Conservation (phyloP, 2,329 filamentous ascomycete genomes). For the Leptoxyphium fumago region DNA sequence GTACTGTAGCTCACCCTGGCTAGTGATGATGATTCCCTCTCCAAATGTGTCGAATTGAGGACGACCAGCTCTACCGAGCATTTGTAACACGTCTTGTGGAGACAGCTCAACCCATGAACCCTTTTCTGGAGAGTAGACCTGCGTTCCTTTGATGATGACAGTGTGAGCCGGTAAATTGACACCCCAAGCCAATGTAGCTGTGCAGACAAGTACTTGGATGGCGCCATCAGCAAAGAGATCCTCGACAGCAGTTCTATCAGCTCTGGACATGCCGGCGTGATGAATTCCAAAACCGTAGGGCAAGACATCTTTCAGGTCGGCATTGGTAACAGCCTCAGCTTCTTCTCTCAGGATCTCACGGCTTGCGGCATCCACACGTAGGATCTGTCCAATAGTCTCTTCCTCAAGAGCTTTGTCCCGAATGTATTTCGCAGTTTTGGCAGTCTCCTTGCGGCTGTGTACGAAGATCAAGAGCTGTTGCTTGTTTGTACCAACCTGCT, state of each 20-base stretch:
- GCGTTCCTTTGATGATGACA: conserved; percentile 96
- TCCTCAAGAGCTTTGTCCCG: conserved; percentile 92
- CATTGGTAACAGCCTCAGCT: conserved; percentile 65
- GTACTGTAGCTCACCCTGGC: conserved; percentile 88
- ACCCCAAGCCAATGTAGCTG: conserved; percentile 96
- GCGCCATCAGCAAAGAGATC: conserved; percentile 84
- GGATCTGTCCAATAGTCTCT: conserved; percentile 91
- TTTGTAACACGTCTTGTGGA: conserved; percentile 93
- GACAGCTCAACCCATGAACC: conserved; percentile 97
- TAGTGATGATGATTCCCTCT: conserved; percentile 97
- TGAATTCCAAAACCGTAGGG: conserved; percentile 97
- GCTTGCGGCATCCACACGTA: conserved; percentile 82
- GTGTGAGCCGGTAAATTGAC: conserved; percentile 96
- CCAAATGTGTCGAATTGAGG: conserved; percentile 96
- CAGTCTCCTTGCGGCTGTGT: conserved; percentile 94
- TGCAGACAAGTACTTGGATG: conserved; percentile 91
- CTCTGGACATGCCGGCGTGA: conserved; percentile 90
- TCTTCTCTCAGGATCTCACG: conserved; percentile 79
- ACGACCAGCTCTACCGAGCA: conserved; percentile 92
- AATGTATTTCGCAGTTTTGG: conserved; percentile 92
- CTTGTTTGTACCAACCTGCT: conserved; percentile 81
- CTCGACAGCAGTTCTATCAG: conserved; percentile 90
- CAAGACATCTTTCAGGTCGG: conserved; percentile 81
- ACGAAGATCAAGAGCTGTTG: conserved; percentile 99
- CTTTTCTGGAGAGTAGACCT: conserved; percentile 96